These are phyloP conservation scores for Acacia pycnantha DNA, from an alignment of 331 rosid genomes.

Conservation along the genomic window DNA sequence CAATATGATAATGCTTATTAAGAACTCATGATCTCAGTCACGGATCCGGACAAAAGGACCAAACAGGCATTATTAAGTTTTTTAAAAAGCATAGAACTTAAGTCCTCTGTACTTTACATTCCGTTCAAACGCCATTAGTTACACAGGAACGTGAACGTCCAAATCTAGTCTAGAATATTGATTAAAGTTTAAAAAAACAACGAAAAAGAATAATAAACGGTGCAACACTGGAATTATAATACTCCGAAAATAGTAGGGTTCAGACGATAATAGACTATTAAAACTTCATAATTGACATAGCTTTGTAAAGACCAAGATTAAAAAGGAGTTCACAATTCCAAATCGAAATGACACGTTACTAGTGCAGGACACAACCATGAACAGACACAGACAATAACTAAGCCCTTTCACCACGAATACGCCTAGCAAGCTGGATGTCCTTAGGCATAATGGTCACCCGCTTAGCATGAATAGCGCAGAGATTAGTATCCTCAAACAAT, in stretches of 20 bases:
- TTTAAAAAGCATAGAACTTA: neutral
- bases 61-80: neutral
- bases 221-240: neutral
- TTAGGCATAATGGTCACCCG: slow-evolving; percentile 45
- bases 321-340: slow-evolving; percentile 18
- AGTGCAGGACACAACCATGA: neutral
- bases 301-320: neutral
- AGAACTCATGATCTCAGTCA: neutral
- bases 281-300: neutral
- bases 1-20: neutral
- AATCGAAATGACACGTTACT: neutral
- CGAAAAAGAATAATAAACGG: neutral
- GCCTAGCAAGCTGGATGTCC: slow-evolving; percentile 45
- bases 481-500: slow-evolving; percentile 44
- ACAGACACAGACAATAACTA: slow-evolving; percentile 1
- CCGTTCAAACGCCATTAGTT: neutral
- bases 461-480: slow-evolving; percentile 44
- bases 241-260: neutral
- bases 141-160: neutral
- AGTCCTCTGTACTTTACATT: neutral
- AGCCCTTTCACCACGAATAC: slow-evolving; percentile 50
- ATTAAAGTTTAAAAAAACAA: neutral
- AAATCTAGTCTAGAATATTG: slow-evolving; percentile 3
- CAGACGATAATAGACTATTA: neutral
- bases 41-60: neutral